A percentile compares a stretch with the other conserved stretches of the same genome.
Conservation (phyloP, 2,329 filamentous ascomycete species). For the Sporothrix schenckii region DNA sequence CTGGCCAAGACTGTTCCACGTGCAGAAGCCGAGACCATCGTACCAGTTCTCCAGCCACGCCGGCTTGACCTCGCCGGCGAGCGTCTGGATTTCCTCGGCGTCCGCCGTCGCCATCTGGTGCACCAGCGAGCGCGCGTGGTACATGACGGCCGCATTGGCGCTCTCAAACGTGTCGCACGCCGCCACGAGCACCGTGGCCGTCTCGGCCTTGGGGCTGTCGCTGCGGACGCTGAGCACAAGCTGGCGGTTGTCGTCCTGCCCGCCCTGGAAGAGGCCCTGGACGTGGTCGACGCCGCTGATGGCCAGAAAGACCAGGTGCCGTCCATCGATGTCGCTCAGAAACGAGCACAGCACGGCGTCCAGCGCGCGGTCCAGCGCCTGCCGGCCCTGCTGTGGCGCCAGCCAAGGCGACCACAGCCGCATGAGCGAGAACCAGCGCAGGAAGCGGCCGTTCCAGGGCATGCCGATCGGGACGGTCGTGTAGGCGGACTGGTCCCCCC, state of each 20-base stretch:
- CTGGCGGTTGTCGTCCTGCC: constrained; percentile 51
- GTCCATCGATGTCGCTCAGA: constrained; percentile 65
- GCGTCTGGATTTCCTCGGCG: constrained; percentile 48
- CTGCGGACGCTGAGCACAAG: constrained; percentile 72
- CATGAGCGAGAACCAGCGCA: constrained; percentile 78
- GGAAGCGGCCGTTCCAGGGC: constrained; percentile 51
- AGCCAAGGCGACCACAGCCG: constrained; percentile 83
- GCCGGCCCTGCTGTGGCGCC: constrained; percentile 79
- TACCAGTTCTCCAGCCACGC: constrained; percentile 87
- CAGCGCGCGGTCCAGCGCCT: constrained; percentile 63
- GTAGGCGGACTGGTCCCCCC: constrained; percentile 54
- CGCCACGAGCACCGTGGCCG: constrained; percentile 68
- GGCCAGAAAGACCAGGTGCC: constrained; percentile 75
- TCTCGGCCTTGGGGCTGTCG: constrained; percentile 61
- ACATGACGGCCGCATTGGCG: constrained; percentile 79
- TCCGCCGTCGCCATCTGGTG: constrained; percentile 45
- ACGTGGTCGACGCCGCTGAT: constrained; percentile 74
- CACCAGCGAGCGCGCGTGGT: constrained; percentile 75
- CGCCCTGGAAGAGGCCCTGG: constrained; percentile 68
- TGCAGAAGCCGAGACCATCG: constrained; percentile 91
- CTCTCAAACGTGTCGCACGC: constrained; percentile 73
- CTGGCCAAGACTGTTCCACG: constrained; percentile 92
- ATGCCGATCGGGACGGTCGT: constrained; percentile 62
- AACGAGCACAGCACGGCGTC: constrained; percentile 81
- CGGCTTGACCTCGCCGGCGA: constrained; percentile 55